phyloP scores from a whole-genome alignment of 2,329 filamentous ascomycete species.

The Alternaria consortialis region DNA sequence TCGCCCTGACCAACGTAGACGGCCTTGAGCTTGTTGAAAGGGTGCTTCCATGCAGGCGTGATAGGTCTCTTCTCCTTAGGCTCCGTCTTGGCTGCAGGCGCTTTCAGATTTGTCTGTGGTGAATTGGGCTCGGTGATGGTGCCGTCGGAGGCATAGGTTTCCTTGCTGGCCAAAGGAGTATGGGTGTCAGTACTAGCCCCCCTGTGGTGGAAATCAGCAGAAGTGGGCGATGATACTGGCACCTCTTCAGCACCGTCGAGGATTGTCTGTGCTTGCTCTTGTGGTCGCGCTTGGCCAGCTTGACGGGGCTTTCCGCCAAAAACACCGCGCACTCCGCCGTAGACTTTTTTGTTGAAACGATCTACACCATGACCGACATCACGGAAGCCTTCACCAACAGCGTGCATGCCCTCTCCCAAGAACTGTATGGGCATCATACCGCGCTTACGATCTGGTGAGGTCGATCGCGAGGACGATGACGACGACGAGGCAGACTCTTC shows the following conservation, averaged over 20 bases:
- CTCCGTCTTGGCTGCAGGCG: conserved; percentile 28
- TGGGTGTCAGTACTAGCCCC: conserved; percentile 46
- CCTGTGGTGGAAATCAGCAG: conserved; percentile 37
- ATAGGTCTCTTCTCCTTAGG: conserved; percentile 22
- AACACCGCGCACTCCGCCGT: conserved; percentile 51
- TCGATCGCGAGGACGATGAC: conserved; percentile 47
- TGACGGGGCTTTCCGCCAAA: conserved; percentile 31
- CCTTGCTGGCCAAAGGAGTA: conserved; percentile 39
- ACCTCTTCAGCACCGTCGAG: conserved; percentile 33
- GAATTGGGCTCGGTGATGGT: conserved; percentile 34
- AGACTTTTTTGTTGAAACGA: conserved; percentile 50
- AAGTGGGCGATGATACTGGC: conserved; percentile 35
- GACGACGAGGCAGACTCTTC: conserved; percentile 44
- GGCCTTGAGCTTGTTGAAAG: conserved; percentile 36
- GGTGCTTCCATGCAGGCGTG: conserved; percentile 25
- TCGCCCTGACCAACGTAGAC: conserved; percentile 31
- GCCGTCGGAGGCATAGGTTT: conserved; percentile 35
- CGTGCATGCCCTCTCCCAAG: conserved; percentile 56
- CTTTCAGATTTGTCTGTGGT: conserved; percentile 29
- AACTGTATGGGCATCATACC: conserved; percentile 56
- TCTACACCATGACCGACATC: conserved; percentile 58
- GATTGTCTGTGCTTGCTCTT: conserved; percentile 19
- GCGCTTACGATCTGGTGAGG: conserved; percentile 44
- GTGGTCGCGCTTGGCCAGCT: conserved; percentile 19
- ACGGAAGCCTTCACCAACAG: conserved; percentile 58